Evolutionary conservation across 1,284 basidiomycete species (phyloP).

Genomic region (Apiotrichum porosum): DNA sequence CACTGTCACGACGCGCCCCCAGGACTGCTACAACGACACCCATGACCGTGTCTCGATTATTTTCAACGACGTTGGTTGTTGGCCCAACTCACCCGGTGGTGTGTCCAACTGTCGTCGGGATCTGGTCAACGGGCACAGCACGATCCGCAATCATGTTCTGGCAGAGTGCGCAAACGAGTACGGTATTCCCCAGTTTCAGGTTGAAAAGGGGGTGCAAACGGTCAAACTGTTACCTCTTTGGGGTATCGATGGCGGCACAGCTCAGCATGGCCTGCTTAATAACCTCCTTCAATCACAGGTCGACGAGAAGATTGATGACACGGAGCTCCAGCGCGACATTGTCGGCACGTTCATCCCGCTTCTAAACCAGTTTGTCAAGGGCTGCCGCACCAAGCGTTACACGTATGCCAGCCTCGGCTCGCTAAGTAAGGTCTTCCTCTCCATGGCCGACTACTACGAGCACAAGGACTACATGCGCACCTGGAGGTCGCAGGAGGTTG

Average conservation of each 20-base stretch:
- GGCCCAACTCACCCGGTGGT: constrained; percentile 11
- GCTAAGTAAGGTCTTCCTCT: constrained; percentile 9
- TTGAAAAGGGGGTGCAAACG: constrained; percentile 10
- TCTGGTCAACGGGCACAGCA: constrained; percentile 11
- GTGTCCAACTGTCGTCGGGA: constrained; percentile 15
- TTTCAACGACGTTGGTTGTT: constrained; percentile 12
- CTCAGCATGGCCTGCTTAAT: constrained; percentile 8
- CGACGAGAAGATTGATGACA: constrained; percentile 9
- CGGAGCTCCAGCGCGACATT: constrained; percentile 10
- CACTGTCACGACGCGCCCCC: constrained; percentile 4
- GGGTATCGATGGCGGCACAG: constrained; percentile 11
- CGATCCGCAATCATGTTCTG: constrained; percentile 13
- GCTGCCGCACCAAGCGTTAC: constrained; percentile 7
- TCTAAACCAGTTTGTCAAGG: constrained; percentile 10
- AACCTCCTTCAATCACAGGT: constrained; percentile 14
- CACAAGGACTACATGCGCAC: constrained; percentile 10
- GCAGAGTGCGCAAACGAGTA: constrained; percentile 16
- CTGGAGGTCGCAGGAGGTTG: constrained; percentile 7
- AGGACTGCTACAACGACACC: constrained; percentile 14
- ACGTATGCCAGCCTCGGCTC: constrained; percentile 1
- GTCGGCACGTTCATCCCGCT: constrained; percentile 8
- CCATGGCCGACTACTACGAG: constrained; percentile 12
- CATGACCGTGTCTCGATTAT: constrained; percentile 10
- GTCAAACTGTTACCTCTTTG: constrained; percentile 13
- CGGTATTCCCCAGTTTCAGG: constrained; percentile 12